Evolutionary conservation across 1,139 yeast genomes (phyloP).

Genomic region (Saccharomycopsis hybrid): DNA sequence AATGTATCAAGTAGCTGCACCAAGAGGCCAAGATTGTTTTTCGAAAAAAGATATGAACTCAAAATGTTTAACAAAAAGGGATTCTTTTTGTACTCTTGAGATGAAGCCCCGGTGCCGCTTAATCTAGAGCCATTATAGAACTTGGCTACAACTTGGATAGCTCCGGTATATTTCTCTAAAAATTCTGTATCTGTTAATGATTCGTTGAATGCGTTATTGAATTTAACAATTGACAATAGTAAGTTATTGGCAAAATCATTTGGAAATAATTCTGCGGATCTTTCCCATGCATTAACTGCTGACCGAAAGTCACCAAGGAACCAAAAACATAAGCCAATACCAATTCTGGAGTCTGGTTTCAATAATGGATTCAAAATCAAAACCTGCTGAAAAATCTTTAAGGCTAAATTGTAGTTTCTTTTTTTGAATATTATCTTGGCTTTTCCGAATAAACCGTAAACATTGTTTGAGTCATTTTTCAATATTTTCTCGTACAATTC

Average conservation of each 20-base stretch:
- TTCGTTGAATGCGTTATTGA: slow-evolving; percentile 55
- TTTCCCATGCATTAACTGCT: slow-evolving; percentile 79
- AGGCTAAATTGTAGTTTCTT: slow-evolving; percentile 66
- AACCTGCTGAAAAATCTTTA: slow-evolving; percentile 78
- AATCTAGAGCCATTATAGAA: slow-evolving; percentile 21
- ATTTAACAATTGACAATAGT: slow-evolving; percentile 59
- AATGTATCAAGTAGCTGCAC: slow-evolving; percentile 29
- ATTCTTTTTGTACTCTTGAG: slow-evolving; percentile 24
- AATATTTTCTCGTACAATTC: slow-evolving; percentile 54
- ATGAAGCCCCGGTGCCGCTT: background rate
- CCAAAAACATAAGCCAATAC: slow-evolving; percentile 95
- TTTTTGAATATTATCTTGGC: slow-evolving; percentile 75
- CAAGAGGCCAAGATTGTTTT: slow-evolving; percentile 7
- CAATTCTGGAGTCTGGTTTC: slow-evolving; percentile 90
- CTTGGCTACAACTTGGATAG: slow-evolving; percentile 30
- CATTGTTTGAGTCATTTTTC: slow-evolving; percentile 42
- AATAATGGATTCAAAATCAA: slow-evolving; percentile 68
- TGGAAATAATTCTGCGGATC: slow-evolving; percentile 65
- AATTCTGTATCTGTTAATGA: slow-evolving; percentile 59
- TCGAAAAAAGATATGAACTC: slow-evolving; percentile 30
- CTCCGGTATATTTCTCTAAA: slow-evolving; percentile 40
- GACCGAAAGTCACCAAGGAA: slow-evolving; percentile 67
- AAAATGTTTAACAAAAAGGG: slow-evolving; percentile 29
- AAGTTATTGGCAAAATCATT: slow-evolving; percentile 56
- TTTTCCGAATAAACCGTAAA: slow-evolving; percentile 75